Evolutionary conservation across 352 stramenopile species (phyloP), one percentile per base, ranked within the genome.

Genomic region (Globisporangium nunn): DNA sequence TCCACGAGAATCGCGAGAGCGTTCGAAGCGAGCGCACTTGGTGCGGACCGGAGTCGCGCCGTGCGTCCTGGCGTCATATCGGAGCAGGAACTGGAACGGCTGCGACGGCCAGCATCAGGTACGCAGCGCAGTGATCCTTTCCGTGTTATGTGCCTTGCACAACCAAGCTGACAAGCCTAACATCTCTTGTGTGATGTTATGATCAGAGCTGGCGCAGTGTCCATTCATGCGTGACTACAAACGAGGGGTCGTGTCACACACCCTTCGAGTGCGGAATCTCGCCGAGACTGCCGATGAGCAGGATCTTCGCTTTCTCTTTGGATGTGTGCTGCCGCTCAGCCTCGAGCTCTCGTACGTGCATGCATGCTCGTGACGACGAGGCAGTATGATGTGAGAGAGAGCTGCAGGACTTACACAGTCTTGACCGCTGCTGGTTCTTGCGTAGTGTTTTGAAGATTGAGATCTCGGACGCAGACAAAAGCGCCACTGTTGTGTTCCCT

Each of bases 21-120:
- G 46, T 81, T 81, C 58, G 61, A 35, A 48, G 23, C 49, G 7
- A 35, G 40, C 51, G 6, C 14, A 23, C 31, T n/a, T 6, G 58
- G 3, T 3, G 45, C 17, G 6, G 17, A 23, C 40, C 51, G 6
- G 57, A 59, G 55, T 23, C 48, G 41, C 35, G 35, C 54, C 4
- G 47, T 47, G 23, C 67, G 72, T 35, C 75, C 69, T 17, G 81
- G 78, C 28, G 75, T 90, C 6, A 88, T 90, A 35, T 85, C 81
- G 3, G 58, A 73, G 31, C 66, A 52, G 6, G 83, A 90, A 52
- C 59, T 90, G n/a, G 62, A 72, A 23, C 71, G 64, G 1, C 70
- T 71, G n/a, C 67, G 69, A 4, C 50, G 81, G 5, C 4, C 62
- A 40, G 35, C 44, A 12, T 44, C 66, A 72, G 72, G 79, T 85